phyloP scores from a whole-genome alignment of 2,329 filamentous ascomycete genomes.

The Fusarium metavorans region DNA sequence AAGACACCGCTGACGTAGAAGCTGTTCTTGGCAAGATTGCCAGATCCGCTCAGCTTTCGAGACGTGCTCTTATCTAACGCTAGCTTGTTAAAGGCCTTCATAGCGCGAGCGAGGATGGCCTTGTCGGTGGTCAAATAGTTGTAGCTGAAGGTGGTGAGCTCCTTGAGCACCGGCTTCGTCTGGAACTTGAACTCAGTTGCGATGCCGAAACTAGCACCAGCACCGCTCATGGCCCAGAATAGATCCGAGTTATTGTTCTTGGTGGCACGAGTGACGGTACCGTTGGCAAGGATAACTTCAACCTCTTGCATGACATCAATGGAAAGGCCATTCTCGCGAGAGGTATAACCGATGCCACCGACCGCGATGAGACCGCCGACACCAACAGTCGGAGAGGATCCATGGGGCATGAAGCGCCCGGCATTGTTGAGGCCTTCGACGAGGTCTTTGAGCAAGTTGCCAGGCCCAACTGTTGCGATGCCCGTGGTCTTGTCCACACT shows the following conservation, averaged over 20 bases:
- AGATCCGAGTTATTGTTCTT: not conserved
- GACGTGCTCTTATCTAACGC: not conserved
- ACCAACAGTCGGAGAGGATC: not conserved
- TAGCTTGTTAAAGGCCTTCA: not conserved
- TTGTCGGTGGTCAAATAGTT: not conserved
- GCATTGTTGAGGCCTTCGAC: not conserved
- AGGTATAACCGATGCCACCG: not conserved
- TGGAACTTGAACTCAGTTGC: not conserved
- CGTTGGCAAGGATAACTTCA: not conserved
- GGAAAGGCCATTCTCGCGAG: not conserved
- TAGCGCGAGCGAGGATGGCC: not conserved
- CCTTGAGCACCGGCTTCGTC: not conserved
- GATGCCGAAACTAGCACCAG: not conserved
- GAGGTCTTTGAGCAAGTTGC: not conserved
- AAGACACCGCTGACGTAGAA: not conserved
- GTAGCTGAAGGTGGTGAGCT: not conserved
- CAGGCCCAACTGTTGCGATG: not conserved
- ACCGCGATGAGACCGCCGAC: not conserved
- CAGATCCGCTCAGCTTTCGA: not conserved
- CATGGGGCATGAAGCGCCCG: not conserved
- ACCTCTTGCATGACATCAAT: not conserved
- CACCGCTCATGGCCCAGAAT: not conserved
- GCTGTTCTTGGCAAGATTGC: not conserved
- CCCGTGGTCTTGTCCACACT: not conserved
- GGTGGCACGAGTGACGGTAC: not conserved